Evolutionary conservation across 169 alveolate species (phyloP), one percentile per base, ranked within the genome.

Genomic region (Eimeria maxima): DNA sequence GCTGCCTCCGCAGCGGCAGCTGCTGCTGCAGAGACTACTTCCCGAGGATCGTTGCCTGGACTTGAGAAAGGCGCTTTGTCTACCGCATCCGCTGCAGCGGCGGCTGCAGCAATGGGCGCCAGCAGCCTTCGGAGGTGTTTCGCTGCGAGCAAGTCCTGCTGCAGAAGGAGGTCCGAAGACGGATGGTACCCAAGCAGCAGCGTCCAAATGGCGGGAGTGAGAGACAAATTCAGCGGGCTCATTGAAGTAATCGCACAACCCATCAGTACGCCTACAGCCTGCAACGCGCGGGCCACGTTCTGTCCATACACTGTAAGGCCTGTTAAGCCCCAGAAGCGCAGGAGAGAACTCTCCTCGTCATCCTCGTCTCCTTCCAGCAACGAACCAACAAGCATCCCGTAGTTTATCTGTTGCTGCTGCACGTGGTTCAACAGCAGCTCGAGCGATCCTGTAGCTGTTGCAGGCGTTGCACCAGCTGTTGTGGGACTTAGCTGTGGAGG

Each of bases 161-260:
- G 89, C 74, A 33, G 86, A 57, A 92, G 10, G 44, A 76, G 83
- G 47, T 60, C 60, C 55, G 67, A 71, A 6, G 92, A 2, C 33
- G 95, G 92, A 22, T 67, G 80, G 73, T 92, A 60, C 10, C 83
- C 73, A 0, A 76, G 69, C 57, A 92, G 92, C 57, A 78, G 69
- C 53, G 86, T 63, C 95, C 95, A 92, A 22, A 63, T 45, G 29
- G 95, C 81, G 14, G 95, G 92, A 24, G 92, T 50, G 69, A 92
- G 95, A 65, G 83, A 60, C 42, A 92, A 71, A 42, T 80, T 80
- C 24, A 92, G 84, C 1, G 95, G 95, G 67, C 92, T 92, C 92
- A 55, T 87, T 8, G 95, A 76, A 16, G 80, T 27, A 14, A 80
- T 71, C 3, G 95, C 91, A 29, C 91, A 78, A 20, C 90, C 95